Percentiles rank a stretch among this genome's conserved stretches.
Evolutionary conservation across 2,329 filamentous ascomycete genomes (phyloP).

Genomic region (Scedosporium apiospermum): DNA sequence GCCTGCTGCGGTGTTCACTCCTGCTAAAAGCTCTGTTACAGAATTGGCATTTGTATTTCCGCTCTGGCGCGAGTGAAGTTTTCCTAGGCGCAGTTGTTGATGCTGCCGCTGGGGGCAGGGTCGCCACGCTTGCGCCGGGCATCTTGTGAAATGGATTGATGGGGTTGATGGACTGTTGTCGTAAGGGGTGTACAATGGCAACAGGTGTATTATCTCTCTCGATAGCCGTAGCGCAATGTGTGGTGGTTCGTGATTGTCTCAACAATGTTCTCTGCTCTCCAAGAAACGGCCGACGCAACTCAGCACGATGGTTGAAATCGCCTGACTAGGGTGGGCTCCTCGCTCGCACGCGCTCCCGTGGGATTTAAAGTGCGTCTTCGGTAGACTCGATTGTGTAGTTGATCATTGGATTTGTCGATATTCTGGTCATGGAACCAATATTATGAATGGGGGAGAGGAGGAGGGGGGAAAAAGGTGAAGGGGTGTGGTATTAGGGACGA

Average conservation of each 20-base stretch:
- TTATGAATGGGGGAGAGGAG: constrained; percentile 13
- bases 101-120: constrained; percentile 52
- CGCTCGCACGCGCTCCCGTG: constrained; percentile 57
- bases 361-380: constrained; percentile 61
- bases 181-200: neutral
- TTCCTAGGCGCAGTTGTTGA: constrained; percentile 69
- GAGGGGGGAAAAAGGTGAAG: constrained; percentile 13
- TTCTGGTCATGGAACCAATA: constrained; percentile 29
- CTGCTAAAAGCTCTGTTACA: constrained; percentile 95
- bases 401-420: constrained; percentile 42
- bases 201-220: constrained; percentile 3
- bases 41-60: constrained; percentile 99
- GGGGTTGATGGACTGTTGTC: neutral
- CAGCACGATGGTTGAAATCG: constrained; percentile 54
- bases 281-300: constrained; percentile 10
- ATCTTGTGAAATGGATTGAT: constrained; percentile 39
- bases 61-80: constrained; percentile 70
- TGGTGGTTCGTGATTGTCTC: neutral
- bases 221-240: constrained; percentile 1
- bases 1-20: constrained; percentile 92
- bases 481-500: constrained; percentile 8
- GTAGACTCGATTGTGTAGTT: constrained; percentile 37
- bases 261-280: constrained; percentile 2
- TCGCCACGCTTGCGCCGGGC: constrained; percentile 61
- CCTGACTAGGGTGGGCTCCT: constrained; percentile 27